These are phyloP conservation scores for Acarospora socialis DNA, from an alignment of 2,329 filamentous ascomycete species.

Conservation along the genomic window DNA sequence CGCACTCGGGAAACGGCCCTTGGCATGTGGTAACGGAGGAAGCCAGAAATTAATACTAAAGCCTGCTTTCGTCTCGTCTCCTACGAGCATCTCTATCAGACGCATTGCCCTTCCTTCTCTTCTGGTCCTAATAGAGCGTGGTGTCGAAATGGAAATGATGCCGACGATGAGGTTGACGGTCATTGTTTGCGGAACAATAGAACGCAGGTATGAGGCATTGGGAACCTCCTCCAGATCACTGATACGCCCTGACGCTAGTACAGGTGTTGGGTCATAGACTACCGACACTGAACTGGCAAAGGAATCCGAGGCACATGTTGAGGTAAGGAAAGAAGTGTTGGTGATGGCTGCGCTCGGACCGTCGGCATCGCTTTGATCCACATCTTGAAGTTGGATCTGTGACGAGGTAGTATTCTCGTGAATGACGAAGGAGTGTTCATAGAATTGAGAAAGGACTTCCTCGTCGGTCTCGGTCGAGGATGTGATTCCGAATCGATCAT, in stretches of 20 bases:
- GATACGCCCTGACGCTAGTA: slow-evolving; percentile 28
- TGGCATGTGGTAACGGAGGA: slow-evolving; percentile 20
- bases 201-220: slow-evolving; percentile 46
- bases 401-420: slow-evolving; percentile 54
- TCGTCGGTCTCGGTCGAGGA: slow-evolving; percentile 13
- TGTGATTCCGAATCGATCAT: slow-evolving; percentile 10
- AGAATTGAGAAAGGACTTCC: slow-evolving; percentile 47
- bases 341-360: slow-evolving; percentile 15
- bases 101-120: slow-evolving; percentile 40
- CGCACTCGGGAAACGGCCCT: slow-evolving; percentile 14
- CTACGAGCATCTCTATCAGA: slow-evolving; percentile 64
- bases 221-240: slow-evolving; percentile 58
- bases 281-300: no score
- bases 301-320: no score
- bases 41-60: slow-evolving; percentile 83
- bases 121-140: slow-evolving; percentile 51
- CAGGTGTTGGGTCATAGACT: no score
- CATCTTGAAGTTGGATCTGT: slow-evolving; percentile 30
- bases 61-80: slow-evolving; percentile 68
- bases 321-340: no score
- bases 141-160: slow-evolving; percentile 55
- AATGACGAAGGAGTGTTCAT: slow-evolving; percentile 60
- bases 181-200: slow-evolving; percentile 64
- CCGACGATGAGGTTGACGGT: slow-evolving; percentile 72
- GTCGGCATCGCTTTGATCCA: slow-evolving; percentile 15